phyloP scores from a whole-genome alignment of 2,329 filamentous ascomycete species.

The Penicillium sp. region DNA sequence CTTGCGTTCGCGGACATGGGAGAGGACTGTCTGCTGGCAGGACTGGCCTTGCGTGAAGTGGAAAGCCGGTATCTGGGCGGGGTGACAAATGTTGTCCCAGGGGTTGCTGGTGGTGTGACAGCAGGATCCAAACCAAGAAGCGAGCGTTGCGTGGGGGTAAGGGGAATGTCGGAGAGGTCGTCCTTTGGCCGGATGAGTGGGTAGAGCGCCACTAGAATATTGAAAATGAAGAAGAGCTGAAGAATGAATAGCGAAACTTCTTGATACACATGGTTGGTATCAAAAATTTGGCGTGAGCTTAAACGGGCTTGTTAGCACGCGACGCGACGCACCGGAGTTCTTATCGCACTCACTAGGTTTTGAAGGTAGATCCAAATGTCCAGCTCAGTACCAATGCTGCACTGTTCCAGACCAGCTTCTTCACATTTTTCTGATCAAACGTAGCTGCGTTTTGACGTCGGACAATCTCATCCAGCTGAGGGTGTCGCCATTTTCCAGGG shows the following conservation, averaged over 20 bases:
- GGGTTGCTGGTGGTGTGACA: constrained; percentile 61
- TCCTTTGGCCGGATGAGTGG: constrained; percentile 73
- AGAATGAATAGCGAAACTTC: constrained; percentile 53
- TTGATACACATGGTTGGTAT: constrained; percentile 40
- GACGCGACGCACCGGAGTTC: background rate
- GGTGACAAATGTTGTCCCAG: constrained; percentile 72
- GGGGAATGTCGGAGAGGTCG: constrained; percentile 79
- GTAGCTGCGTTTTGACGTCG: constrained; percentile 72
- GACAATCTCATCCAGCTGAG: constrained; percentile 81
- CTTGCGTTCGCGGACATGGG: constrained; percentile 40
- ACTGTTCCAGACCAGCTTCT: constrained; percentile 66
- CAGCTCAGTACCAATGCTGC: constrained; percentile 53
- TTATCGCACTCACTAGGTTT: constrained; percentile 34
- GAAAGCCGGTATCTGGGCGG: constrained; percentile 84
- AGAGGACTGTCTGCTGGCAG: constrained; percentile 38
- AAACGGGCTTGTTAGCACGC: constrained; percentile 14
- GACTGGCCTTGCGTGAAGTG: constrained; percentile 50
- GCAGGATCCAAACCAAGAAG: constrained; percentile 76
- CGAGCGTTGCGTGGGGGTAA: constrained; percentile 83
- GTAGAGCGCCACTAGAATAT: constrained; percentile 67
- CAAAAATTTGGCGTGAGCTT: constrained; percentile 32
- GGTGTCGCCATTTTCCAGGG: constrained; percentile 86
- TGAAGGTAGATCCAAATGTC: constrained; percentile 42
- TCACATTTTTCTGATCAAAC: constrained; percentile 75
- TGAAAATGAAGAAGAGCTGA: constrained; percentile 64